phyloP scores from a whole-genome alignment of 768 basidiomycete genomes.

The Tulasnella sp. region DNA sequence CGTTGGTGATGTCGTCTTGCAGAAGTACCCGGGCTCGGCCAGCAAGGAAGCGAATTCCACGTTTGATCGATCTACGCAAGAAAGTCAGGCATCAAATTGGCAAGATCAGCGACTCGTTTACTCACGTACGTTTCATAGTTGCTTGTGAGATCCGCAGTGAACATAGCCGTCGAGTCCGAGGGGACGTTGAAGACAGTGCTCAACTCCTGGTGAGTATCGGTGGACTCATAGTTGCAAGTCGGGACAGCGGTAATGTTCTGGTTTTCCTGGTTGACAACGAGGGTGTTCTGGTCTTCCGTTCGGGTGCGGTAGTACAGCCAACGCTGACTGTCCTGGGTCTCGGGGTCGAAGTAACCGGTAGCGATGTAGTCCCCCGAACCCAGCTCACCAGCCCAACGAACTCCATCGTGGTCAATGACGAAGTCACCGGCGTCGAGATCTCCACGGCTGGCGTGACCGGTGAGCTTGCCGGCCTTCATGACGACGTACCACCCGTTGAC shows the following conservation, averaged over 20 bases:
- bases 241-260: conserved; percentile 28
- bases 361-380: conserved; percentile 32
- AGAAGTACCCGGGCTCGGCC: conserved; percentile 75
- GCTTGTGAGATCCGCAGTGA: conserved; percentile 28
- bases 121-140: conserved; percentile 19
- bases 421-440: conserved; percentile 36
- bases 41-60: conserved; percentile 77
- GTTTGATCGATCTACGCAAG: conserved; percentile 30
- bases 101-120: conserved; percentile 34
- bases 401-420: conserved; percentile 33
- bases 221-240: conserved; percentile 25
- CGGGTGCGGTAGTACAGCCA: conserved; percentile 36
- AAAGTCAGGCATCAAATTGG: conserved; percentile 25
- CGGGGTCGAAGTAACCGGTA: conserved; percentile 28
- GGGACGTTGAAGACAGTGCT: conserved; percentile 25
- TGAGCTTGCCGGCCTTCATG: conserved; percentile 32
- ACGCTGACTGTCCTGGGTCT: conserved; percentile 26
- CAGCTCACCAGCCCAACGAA: conserved; percentile 33
- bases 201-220: conserved; percentile 28
- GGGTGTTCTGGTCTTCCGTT: conserved; percentile 37
- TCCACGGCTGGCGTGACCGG: conserved; percentile 32
- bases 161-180: conserved; percentile 26
- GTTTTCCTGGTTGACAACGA: conserved; percentile 28
- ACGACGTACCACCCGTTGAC: conserved; percentile 32
- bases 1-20: conserved; percentile 75